Conservation (phyloP, 495 filamentous ascomycete species). For the Penicillium robsamsonii region DNA sequence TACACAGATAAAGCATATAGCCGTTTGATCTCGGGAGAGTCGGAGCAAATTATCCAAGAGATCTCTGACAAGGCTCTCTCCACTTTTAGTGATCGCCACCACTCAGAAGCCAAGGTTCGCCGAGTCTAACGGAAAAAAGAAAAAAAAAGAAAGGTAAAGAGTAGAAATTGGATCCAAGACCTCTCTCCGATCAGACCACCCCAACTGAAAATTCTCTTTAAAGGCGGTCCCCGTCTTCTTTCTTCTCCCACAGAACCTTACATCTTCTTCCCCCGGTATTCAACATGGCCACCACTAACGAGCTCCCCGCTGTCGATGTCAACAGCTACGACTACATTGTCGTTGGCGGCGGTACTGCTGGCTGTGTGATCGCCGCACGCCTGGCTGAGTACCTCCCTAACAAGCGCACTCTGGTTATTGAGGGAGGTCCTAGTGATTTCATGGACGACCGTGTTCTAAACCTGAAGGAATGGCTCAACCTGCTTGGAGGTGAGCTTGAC, state of each 20-base stretch:
- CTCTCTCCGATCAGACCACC: conserved; percentile 4
- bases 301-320: conserved; percentile 56
- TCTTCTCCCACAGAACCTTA: conserved; percentile 2
- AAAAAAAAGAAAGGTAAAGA: conserved; percentile 2
- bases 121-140: conserved; percentile 4
- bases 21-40: neutral
- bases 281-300: conserved; percentile 59
- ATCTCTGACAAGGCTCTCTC: neutral
- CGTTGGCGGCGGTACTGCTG: conserved; percentile 83
- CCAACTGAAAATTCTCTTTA: conserved; percentile 2
- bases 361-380: conserved; percentile 76
- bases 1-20: neutral
- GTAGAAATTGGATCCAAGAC: neutral
- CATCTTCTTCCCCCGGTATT: conserved; percentile 7
- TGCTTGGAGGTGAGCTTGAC: conserved; percentile 78
- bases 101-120: conserved; percentile 11
- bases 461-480: conserved; percentile 73
- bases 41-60: conserved; percentile 2
- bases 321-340: conserved; percentile 82
- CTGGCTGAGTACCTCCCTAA: conserved; percentile 65
- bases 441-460: conserved; percentile 69
- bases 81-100: conserved; percentile 6
- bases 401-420: conserved; percentile 63
- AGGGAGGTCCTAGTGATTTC: conserved; percentile 61
- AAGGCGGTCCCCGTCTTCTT: conserved; percentile 1